Conservation (phyloP, 768 basidiomycete species). For the Coprinellus micaceus region DNA sequence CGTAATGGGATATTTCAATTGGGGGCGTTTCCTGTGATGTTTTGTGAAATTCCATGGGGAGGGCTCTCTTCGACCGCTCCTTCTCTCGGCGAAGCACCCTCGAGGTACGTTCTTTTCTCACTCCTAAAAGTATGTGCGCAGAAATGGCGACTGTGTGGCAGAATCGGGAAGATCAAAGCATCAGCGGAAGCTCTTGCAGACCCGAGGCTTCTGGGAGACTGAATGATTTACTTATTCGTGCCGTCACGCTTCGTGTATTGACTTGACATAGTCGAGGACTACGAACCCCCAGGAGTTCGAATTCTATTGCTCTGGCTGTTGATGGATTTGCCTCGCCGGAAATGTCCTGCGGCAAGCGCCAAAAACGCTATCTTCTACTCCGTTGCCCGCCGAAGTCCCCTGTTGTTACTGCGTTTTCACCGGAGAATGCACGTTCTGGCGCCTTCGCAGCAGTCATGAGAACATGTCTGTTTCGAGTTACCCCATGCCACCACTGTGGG, state of each 20-base stretch:
- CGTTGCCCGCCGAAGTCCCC: slow-evolving; percentile 4
- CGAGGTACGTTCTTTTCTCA: slow-evolving; percentile 2
- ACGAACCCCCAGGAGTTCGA: slow-evolving; percentile 22
- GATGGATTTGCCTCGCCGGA: slow-evolving; percentile 14
- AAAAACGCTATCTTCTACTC: slow-evolving; percentile 13
- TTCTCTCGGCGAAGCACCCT: background rate
- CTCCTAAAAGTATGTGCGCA: slow-evolving; percentile 5
- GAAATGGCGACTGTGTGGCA: background rate
- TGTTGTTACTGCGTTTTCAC: background rate
- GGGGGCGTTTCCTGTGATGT: too few relatives aligned
- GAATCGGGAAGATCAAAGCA: slow-evolving; percentile 19
- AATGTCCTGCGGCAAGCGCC: slow-evolving; percentile 17
- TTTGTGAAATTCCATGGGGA: too few relatives aligned
- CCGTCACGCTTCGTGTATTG: slow-evolving; percentile 25
- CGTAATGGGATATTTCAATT: too few relatives aligned
- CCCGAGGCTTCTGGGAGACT: slow-evolving; percentile 11
- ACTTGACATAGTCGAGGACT: slow-evolving; percentile 30
- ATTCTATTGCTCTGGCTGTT: slow-evolving; percentile 19
- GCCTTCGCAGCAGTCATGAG: slow-evolving; percentile 5
- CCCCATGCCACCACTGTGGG: slow-evolving; percentile 7
- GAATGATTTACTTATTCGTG: slow-evolving; percentile 24
- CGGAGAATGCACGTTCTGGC: slow-evolving; percentile 8
- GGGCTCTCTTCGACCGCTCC: background rate
- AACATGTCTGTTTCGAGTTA: slow-evolving; percentile 8
- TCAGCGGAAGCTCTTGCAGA: slow-evolving; percentile 21